These are phyloP conservation scores for Fusarium xyrophilum DNA, from an alignment of 2,329 filamentous ascomycete species.

Conservation along the genomic window DNA sequence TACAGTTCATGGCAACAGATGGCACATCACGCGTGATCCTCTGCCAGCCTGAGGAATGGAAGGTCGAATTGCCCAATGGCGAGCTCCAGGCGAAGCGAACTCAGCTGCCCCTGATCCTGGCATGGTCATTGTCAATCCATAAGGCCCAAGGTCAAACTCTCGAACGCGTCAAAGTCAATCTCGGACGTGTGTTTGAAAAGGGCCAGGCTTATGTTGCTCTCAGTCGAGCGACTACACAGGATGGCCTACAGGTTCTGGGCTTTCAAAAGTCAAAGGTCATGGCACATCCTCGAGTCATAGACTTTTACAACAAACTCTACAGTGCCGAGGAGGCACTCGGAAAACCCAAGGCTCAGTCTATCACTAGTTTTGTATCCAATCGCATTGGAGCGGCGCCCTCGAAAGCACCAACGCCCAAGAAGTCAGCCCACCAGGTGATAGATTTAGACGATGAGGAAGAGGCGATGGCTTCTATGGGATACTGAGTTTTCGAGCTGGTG, in stretches of 20 bases:
- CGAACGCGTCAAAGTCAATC: conserved; percentile 91
- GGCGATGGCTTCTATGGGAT: conserved; percentile 56
- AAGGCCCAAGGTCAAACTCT: conserved; percentile 97
- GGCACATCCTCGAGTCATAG: conserved; percentile 85
- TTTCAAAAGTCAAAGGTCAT: conserved; percentile 93
- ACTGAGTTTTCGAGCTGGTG: conserved; percentile 27
- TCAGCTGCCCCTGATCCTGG: conserved; percentile 87
- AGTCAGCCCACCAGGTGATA: conserved; percentile 32
- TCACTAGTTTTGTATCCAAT: conserved; percentile 51
- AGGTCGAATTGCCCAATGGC: conserved; percentile 93
- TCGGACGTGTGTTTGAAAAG: conserved; percentile 93
- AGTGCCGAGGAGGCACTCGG: conserved; percentile 66
- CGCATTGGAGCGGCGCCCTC: conserved; percentile 42
- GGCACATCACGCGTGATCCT: conserved; percentile 71
- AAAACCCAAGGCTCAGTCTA: conserved; percentile 41
- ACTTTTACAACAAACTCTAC: conserved; percentile 84
- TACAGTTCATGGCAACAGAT: conserved; percentile 80
- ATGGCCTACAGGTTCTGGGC: conserved; percentile 83
- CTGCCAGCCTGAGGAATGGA: conserved; percentile 90
- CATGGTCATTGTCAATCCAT: conserved; percentile 97
- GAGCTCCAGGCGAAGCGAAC: conserved; percentile 88
- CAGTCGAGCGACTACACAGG: conserved; percentile 87
- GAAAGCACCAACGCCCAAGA: conserved; percentile 24
- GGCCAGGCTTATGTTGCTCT: conserved; percentile 97
- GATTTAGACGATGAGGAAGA: conserved; percentile 60